Conservation (phyloP, 2,329 filamentous ascomycete genomes). For the Colletotrichum endophyticum region DNA sequence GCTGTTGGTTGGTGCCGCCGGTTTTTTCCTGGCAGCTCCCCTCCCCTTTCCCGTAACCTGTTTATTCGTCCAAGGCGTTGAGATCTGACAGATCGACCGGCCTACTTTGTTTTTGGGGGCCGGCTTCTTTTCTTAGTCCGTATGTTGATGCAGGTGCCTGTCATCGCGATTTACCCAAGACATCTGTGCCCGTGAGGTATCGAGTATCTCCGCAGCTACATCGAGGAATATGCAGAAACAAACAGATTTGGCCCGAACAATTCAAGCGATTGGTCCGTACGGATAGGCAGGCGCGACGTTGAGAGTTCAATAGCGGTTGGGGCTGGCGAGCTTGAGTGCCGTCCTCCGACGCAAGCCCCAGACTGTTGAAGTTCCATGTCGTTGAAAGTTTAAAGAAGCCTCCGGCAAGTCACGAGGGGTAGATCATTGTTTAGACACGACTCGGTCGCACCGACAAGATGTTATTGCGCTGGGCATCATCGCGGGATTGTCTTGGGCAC, state of each 20-base stretch:
- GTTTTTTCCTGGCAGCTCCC: background rate
- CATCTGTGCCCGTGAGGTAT: background rate
- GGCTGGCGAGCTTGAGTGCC: background rate
- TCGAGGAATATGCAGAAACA: background rate
- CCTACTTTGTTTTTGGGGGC: background rate
- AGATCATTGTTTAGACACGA: background rate
- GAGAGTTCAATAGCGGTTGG: background rate
- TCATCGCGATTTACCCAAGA: background rate
- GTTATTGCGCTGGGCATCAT: background rate
- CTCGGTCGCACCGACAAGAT: background rate
- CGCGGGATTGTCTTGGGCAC: background rate
- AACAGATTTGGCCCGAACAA: background rate
- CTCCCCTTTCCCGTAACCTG: background rate
- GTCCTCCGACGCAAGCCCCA: background rate
- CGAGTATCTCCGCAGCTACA: background rate
- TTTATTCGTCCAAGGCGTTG: background rate
- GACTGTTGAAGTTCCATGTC: background rate
- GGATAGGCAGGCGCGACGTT: background rate
- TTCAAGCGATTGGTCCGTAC: constrained; percentile 3
- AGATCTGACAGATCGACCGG: background rate
- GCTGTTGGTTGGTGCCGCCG: background rate
- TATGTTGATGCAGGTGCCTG: background rate
- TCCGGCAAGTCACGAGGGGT: background rate
- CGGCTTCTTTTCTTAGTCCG: background rate
- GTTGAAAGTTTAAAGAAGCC: background rate